Percentiles rank a stretch among this genome's conserved stretches.
Conservation (phyloP, 441 rosid species). For the Erodium trifolium region DNA sequence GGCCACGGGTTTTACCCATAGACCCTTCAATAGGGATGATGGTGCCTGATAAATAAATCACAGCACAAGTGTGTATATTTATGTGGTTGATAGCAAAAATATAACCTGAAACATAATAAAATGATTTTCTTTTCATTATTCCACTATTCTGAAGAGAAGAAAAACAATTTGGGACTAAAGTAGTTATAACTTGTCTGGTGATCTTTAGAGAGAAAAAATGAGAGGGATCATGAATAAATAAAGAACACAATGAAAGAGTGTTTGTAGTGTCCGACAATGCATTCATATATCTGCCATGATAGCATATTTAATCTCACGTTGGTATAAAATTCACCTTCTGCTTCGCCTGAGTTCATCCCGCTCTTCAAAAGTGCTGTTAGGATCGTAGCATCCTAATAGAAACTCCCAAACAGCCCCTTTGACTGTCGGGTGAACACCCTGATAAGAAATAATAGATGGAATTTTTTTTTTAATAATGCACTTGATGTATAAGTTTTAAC, state of each 20-base stretch:
- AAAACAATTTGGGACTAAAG: neutral
- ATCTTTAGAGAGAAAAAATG: neutral
- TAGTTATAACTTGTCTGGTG: too few species aligned
- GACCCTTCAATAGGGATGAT: neutral
- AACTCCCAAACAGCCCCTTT: slow-evolving; percentile 92
- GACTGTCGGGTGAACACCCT: slow-evolving; percentile 93
- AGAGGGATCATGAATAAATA: neutral
- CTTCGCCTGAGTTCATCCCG: slow-evolving; percentile 49
- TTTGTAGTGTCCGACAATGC: neutral
- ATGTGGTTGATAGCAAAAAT: slow-evolving; percentile 2
- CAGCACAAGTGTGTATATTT: neutral
- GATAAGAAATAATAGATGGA: slow-evolving; percentile 19
- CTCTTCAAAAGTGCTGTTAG: slow-evolving; percentile 69
- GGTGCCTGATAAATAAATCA: neutral
- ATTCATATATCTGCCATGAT: neutral
- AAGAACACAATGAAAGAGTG: neutral
- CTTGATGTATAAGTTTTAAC: neutral
- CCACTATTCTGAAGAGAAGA: neutral
- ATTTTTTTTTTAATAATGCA: neutral
- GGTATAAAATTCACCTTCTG: slow-evolving; percentile 42
- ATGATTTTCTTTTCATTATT: neutral
- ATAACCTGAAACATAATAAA: neutral
- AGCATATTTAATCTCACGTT: slow-evolving; percentile 1
- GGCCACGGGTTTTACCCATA: neutral
- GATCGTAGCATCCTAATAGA: slow-evolving; percentile 84